Evolutionary conservation across 164 flowering plant genomes (phyloP), one percentile per base, ranked within the genome.

Genomic region (Magnolia officinalis): DNA sequence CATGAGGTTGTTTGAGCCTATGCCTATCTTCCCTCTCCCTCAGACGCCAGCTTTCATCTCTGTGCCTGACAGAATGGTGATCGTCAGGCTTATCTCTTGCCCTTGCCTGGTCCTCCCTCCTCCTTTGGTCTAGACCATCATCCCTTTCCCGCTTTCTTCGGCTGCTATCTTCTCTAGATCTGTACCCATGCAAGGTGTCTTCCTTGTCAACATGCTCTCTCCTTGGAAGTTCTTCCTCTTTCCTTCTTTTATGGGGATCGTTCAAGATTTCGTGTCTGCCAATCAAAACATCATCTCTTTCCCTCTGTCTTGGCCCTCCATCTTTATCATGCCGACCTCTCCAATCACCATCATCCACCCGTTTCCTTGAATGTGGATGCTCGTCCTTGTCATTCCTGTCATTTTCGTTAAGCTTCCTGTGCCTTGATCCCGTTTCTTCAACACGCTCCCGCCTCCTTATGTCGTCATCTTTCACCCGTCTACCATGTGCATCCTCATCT

Each of bases 121-220:
- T 88, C 71, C 86, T 86, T 63, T 65, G 87, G 55, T 93, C 97
- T 75, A 82, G 74, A 64, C 82, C 67, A 69, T 89, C 98, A 82
- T 88, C 98, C 76, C 95, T 89, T 72, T 91, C 99, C 78, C 96
- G 85, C 73, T 88, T 94, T 49, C 91, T 88, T 59, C 87, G 89
- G 82, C 87, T 82, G 49, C 77, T 77, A 75, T 82, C 86, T 78
- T 92, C 98, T 58, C 78, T 74, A 72, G 77, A 74, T 78, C 90
- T 83, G 72, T 85, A 86, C 31, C 80, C 84, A 76, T 83, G 88
- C 76, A 86, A 75, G 45, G 79, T 72, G 69, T 87, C 96, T 77
- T 91, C 92, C 77, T 89, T 92, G 6, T 89, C 93, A 74, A 78
- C 78, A 75, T 83, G 85, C 23, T 90, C 92, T 83, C 96, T 86